Conservation (phyloP, 768 basidiomycete species). For the Pleurotus djamor region DNA sequence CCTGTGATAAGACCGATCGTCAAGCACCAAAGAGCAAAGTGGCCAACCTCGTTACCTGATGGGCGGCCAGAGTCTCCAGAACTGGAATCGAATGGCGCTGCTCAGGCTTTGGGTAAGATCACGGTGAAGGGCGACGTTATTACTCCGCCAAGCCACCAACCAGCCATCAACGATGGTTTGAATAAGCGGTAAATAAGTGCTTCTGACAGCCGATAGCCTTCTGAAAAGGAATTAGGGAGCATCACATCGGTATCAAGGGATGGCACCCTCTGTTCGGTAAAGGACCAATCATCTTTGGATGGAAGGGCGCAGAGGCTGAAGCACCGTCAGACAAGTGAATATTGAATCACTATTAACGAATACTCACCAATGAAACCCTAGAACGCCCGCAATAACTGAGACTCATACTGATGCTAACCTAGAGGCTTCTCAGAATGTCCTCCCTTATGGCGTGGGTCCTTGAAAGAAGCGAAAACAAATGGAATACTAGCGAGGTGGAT, state of each 20-base stretch:
- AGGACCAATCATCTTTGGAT: neutral
- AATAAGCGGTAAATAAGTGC: too few species aligned
- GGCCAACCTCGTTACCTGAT: neutral
- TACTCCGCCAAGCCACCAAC: too few species aligned
- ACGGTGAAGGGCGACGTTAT: too few species aligned
- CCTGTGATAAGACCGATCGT: conserved; percentile 2
- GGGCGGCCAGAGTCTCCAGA: neutral
- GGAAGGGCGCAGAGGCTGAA: neutral
- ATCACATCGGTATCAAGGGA: conserved; percentile 1
- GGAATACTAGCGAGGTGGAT: neutral
- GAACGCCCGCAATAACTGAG: neutral
- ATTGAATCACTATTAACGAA: neutral
- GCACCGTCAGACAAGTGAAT: neutral
- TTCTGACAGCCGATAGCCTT: too few species aligned
- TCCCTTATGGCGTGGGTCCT: neutral
- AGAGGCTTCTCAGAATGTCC: neutral
- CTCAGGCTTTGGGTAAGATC: neutral
- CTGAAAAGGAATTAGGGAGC: neutral
- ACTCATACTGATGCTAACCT: neutral
- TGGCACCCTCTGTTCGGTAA: conserved; percentile 7
- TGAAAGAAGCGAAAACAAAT: neutral
- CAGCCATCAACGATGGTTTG: too few species aligned
- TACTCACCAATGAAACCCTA: neutral
- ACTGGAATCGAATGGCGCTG: neutral
- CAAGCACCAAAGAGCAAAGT: neutral